Evolutionary conservation across 805 yeast genomes (phyloP), one percentile per base, ranked within the genome.

Genomic region (Candida insectorum): DNA sequence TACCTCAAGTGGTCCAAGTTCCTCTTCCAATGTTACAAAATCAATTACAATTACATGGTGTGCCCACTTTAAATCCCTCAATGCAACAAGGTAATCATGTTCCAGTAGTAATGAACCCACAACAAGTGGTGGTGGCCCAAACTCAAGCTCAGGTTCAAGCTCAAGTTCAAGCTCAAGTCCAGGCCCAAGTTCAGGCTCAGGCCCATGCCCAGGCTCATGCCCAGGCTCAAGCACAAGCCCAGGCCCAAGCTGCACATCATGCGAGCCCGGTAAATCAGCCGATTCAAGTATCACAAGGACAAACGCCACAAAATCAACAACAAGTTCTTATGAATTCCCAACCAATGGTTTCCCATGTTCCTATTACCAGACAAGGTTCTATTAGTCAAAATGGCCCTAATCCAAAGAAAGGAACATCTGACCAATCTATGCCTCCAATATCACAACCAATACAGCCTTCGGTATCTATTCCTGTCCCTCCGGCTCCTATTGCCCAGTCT

Each of bases 1-100:
- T 41, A 10, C 40, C 45, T 10, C 46, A 40, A 18, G 37, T 42
- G 12, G 44, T 43, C 2, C 43, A 40, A 15, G 42, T 43, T 3
- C 46, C 46, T 2, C n/a, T 43, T 6, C 47, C 43, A 3, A 17
- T 43, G 11, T 22, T 39, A 5, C 44, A 39, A 15, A 33, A 36
- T 11, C 44, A 40, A 26, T 25, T 39, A 10, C 37, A 34, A 17
- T 11, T 28, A 16, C 27, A 33, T 27, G 36, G 36, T 4, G 36
- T 27, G 8, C 36, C 22, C 10, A 27, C 31, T 21, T 8, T 33
- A 8, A n/a, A 18, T 10, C 36, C 28, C 12, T 13, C 12, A 5
- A 18, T 20, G 16, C 34, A 16, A 19, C 24, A 14, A 9, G 7
- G 21, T 3, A 20, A 24, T 16, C 33, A 30, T 10, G 12, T 34